Evolutionary conservation across 129 eudicot genomes (phyloP), one percentile per base, ranked within the genome.

Genomic region (Pittosporum tobira): DNA sequence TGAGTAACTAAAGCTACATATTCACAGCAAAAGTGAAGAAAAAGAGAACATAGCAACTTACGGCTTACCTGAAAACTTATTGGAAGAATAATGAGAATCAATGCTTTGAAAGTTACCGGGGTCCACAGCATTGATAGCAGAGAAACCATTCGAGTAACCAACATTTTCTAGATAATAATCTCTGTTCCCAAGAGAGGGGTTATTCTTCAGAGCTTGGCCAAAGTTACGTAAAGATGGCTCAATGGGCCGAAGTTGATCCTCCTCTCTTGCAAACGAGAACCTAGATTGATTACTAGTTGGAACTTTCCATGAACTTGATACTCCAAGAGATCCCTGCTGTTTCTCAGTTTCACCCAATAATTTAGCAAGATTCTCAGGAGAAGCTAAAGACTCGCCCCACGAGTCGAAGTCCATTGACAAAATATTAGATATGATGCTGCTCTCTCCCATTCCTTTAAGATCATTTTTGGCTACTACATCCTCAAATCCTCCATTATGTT

Each of bases 221-320:
- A 62, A 23, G 57, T 72, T 77, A 51, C 60, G 62, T 7, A 74
- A 50, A 72, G 75, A 67, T 31, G 68, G 68, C 36, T 62, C 65
- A 49, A 50, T 72, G 25, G 82, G 72, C 23, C n/a, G n/a, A n/a
- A 68, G 69, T 49, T 62, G 77, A 46, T 85, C 84, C 22, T 84
- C 91, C 64, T 84, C 94, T 76, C 99, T 84, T 27, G 99, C 99
- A 79, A 93, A 93, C 6, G 91, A 87, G 71, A 93, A 93, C 67
- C 96, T 81, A 40, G 99, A 93, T 29, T 93, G 96, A 67, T 67
- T 75, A 77, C 72, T 79, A 59, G 28, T 76, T 42, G 77, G 86
- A 29, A 69, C 54, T 84, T 77, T 93, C 72, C 84, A 72, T 7
- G 94, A 73, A 69, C 59, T 68, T 10, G 90, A 64, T 25, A 63